These are phyloP conservation scores for Ceratocystis smalleyi DNA, from an alignment of 2,329 filamentous ascomycete species.

Conservation along the genomic window DNA sequence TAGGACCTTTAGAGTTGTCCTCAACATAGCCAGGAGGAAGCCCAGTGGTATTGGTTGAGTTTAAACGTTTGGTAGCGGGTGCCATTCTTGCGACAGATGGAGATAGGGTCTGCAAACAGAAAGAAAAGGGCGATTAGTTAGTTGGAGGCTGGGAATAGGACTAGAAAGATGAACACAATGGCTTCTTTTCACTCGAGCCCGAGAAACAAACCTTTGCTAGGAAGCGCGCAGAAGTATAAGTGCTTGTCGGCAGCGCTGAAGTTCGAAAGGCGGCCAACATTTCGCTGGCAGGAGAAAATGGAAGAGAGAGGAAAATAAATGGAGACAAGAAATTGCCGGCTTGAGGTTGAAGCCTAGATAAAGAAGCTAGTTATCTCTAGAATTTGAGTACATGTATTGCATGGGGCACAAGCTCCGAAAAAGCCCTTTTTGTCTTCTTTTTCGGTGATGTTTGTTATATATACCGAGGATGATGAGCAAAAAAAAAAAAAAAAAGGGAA, in stretches of 20 bases:
- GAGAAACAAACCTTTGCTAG: background rate
- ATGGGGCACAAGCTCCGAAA: background rate
- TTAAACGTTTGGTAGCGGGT: slow-evolving; percentile 18
- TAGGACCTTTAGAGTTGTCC: slow-evolving; percentile 61
- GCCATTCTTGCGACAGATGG: slow-evolving; percentile 12
- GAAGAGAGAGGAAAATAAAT: slow-evolving; percentile 11
- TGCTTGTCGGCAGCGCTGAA: slow-evolving; percentile 5
- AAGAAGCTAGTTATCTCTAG: background rate
- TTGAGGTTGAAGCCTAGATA: background rate
- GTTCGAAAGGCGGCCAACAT: slow-evolving; percentile 13
- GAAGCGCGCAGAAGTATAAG: slow-evolving; percentile 4
- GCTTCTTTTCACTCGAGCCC: background rate
- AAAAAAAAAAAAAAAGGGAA: slow-evolving; percentile 4
- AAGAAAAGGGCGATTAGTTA: background rate
- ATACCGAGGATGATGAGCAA: slow-evolving; percentile 1
- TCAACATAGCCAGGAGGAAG: slow-evolving; percentile 52
- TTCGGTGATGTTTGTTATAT: background rate
- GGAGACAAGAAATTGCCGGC: background rate
- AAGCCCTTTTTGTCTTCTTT: background rate
- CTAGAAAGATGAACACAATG: background rate
- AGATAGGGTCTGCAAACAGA: background rate
- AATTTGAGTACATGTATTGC: background rate
- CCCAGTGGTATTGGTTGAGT: slow-evolving; percentile 3
- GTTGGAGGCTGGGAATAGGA: background rate
- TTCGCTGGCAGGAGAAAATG: slow-evolving; percentile 3